Evolutionary conservation across 192 early-diverging fungal genomes (phyloP).

Genomic region (Umbelopsis ramanniana): DNA sequence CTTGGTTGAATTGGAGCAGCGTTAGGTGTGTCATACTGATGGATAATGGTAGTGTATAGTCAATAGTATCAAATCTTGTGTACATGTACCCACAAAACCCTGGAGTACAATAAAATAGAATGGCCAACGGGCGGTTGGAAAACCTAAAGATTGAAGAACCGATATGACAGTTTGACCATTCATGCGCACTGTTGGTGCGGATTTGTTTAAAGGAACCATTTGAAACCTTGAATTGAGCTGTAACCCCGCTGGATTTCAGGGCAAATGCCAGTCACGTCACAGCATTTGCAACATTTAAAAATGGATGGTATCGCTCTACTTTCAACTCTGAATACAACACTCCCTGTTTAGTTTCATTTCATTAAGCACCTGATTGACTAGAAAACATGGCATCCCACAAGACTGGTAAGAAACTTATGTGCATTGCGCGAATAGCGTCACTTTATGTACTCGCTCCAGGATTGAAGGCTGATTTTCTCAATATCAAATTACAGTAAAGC

Average conservation of each 20-base stretch:
- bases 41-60: background rate
- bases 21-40: background rate
- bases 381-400: slow-evolving; percentile 12
- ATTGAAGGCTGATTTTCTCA: background rate
- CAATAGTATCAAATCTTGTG: background rate
- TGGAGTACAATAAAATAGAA: slow-evolving; percentile 10
- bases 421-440: background rate
- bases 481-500: slow-evolving; percentile 40
- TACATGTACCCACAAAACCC: background rate
- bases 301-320: background rate
- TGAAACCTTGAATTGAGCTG: slow-evolving; percentile 4
- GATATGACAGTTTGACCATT: background rate
- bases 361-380: background rate
- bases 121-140: background rate
- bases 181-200: slow-evolving; percentile 16
- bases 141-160: slow-evolving; percentile 13
- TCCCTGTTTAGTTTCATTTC: background rate
- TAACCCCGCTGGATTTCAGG: background rate
- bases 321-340: background rate
- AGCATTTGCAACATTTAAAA: slow-evolving; percentile 1
- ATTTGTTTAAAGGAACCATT: background rate
- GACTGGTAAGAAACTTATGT: slow-evolving; percentile 1
- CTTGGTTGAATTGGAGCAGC: slow-evolving; percentile 74
- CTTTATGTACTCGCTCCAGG: background rate
- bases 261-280: slow-evolving; percentile 3